phyloP scores from a whole-genome alignment of 140 eudicot species.

The Senecio squalidus region DNA sequence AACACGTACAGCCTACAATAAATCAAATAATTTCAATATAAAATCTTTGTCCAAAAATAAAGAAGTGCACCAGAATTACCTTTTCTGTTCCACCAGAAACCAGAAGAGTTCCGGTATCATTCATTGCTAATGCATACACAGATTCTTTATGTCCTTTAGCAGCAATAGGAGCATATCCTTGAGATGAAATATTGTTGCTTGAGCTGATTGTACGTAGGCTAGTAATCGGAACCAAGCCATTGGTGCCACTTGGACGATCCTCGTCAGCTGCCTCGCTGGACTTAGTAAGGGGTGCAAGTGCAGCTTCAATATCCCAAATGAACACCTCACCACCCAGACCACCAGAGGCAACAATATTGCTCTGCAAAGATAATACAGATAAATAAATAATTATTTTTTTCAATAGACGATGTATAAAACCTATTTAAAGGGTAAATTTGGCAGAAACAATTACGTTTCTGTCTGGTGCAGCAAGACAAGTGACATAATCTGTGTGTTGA shows the following conservation, averaged over 20 bases:
- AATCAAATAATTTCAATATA: background rate
- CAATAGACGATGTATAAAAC: background rate
- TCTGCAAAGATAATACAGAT: slow-evolving; percentile 40
- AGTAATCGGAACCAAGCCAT: slow-evolving; percentile 49
- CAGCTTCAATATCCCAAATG: slow-evolving; percentile 98
- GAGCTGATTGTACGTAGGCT: slow-evolving; percentile 76
- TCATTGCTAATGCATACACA: slow-evolving; percentile 93
- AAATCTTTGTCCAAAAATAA: background rate
- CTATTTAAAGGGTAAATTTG: slow-evolving; percentile 2
- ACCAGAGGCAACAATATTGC: slow-evolving; percentile 83
- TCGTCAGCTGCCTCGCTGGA: slow-evolving; percentile 62
- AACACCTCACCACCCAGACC: slow-evolving; percentile 98
- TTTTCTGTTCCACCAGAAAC: slow-evolving; percentile 99
- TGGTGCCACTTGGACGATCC: slow-evolving; percentile 50
- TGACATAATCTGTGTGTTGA: slow-evolving; percentile 95
- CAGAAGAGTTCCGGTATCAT: slow-evolving; percentile 84
- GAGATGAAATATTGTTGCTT: slow-evolving; percentile 71
- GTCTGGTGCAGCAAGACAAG: slow-evolving; percentile 92
- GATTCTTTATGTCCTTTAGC: slow-evolving; percentile 99
- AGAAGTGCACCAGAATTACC: slow-evolving; percentile 30
- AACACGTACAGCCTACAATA: slow-evolving; percentile 80
- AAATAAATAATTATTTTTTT: background rate
- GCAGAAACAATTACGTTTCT: slow-evolving; percentile 47
- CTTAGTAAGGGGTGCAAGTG: slow-evolving; percentile 77
- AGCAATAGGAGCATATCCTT: slow-evolving; percentile 67